A percentile compares a stretch with the other conserved stretches of the same genome.
Conservation (phyloP, 441 rosid species). For the Kokia cookei region DNA sequence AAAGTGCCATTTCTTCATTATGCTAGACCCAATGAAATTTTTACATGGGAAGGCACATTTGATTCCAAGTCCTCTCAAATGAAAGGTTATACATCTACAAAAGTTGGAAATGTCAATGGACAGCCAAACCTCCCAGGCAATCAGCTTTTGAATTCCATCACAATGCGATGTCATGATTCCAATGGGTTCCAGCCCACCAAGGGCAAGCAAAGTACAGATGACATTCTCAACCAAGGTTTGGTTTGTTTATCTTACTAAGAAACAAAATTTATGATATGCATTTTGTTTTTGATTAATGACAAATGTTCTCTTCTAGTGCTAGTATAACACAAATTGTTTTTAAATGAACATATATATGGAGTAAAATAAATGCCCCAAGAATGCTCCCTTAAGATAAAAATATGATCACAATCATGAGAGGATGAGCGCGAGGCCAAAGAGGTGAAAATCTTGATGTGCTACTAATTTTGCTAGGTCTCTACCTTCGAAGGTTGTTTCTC, state of each 20-base stretch:
- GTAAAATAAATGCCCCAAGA: not conserved
- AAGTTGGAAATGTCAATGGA: slow-evolving; percentile 36
- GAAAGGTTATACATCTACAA: slow-evolving; percentile 37
- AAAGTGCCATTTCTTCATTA: slow-evolving; percentile 35
- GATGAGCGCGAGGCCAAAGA: not conserved
- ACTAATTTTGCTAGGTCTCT: not conserved
- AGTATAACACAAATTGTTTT: not conserved
- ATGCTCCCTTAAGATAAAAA: not conserved
- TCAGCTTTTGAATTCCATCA: slow-evolving; percentile 24
- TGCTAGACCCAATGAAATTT: slow-evolving; percentile 29
- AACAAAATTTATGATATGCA: not conserved
- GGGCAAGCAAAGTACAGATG: slow-evolving; percentile 25
- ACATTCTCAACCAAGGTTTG: slow-evolving; percentile 47
- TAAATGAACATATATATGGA: not conserved
- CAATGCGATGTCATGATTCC: slow-evolving; percentile 27
- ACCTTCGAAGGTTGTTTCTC: not conserved
- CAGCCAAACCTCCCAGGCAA: slow-evolving; percentile 24
- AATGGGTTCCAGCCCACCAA: slow-evolving; percentile 35
- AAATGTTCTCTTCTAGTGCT: not conserved
- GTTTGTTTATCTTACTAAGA: slow-evolving; percentile 4
- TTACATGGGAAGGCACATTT: slow-evolving; percentile 43
- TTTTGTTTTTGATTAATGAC: not conserved
- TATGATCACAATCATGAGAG: not conserved
- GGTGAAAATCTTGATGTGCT: not conserved
- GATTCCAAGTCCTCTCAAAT: slow-evolving; percentile 39